A percentile compares a stretch with the other conserved stretches of the same genome.
These are phyloP conservation scores for Niveomyces coronatus DNA, from an alignment of 2,329 filamentous ascomycete genomes.

Conservation along the genomic window DNA sequence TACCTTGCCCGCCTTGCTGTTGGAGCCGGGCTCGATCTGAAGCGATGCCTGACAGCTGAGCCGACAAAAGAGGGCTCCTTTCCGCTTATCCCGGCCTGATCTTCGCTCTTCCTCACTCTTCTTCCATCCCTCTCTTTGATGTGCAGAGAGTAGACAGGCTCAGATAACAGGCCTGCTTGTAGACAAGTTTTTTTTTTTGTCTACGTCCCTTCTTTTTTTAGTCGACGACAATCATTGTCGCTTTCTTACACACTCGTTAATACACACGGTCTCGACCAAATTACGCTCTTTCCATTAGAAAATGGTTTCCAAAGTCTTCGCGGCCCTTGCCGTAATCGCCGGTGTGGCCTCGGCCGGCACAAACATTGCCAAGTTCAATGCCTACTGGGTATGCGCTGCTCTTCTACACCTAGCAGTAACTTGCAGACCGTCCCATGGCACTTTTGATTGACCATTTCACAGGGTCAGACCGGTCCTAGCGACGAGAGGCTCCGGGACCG, in stretches of 20 bases:
- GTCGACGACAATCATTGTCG: too few relatives aligned
- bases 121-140: conserved; percentile 17
- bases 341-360: conserved; percentile 17
- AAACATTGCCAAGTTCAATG: conserved; percentile 20
- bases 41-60: not conserved
- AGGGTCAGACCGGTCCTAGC: conserved; percentile 25
- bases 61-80: conserved; percentile 3
- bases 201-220: conserved; percentile 33
- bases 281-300: conserved; percentile 21
- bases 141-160: conserved; percentile 17
- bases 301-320: conserved; percentile 11
- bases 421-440: not conserved
- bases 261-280: conserved; percentile 20
- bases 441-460: conserved; percentile 4
- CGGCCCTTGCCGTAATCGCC: conserved; percentile 17
- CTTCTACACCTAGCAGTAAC: not conserved
- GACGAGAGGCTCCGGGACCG: conserved; percentile 22
- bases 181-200: conserved; percentile 25
- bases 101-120: conserved; percentile 8
- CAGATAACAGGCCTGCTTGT: conserved; percentile 22
- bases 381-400: conserved; percentile 26
- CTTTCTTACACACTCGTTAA: too few relatives aligned
- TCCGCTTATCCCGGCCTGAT: conserved; percentile 5
- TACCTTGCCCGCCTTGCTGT: conserved; percentile 1
- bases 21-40: conserved; percentile 1